Percentiles rank a stretch among this genome's conserved stretches.
Conservation (phyloP, 495 filamentous ascomycete species). For the Mytilinidion resinicola region DNA sequence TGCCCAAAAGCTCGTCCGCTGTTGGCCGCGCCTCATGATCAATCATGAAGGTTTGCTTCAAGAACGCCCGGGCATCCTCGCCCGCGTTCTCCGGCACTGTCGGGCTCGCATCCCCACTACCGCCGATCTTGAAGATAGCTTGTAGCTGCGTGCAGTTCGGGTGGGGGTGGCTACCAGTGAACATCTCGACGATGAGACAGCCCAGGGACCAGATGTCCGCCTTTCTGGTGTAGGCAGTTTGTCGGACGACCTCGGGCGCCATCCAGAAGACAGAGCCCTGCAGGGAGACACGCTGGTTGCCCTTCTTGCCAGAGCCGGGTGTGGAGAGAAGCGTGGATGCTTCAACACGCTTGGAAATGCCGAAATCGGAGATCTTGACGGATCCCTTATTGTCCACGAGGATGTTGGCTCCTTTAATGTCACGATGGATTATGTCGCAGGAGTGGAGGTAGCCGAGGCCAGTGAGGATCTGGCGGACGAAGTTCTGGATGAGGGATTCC, state of each 20-base stretch:
- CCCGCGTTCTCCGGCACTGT: conserved; percentile 85
- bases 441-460: conserved; percentile 95
- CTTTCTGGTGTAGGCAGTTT: conserved; percentile 96
- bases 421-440: conserved; percentile 93
- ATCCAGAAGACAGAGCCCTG: conserved; percentile 99
- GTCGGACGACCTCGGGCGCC: conserved; percentile 96
- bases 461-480: conserved; percentile 90
- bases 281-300: conserved; percentile 73
- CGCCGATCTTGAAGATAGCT: conserved; percentile 93
- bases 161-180: conserved; percentile 93
- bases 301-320: conserved; percentile 48
- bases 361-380: conserved; percentile 99
- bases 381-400: conserved; percentile 98
- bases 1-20: conserved; percentile 80
- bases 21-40: conserved; percentile 87
- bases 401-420: conserved; percentile 98
- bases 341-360: conserved; percentile 96
- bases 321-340: conserved; percentile 56
- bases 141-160: conserved; percentile 95
- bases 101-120: conserved; percentile 75
- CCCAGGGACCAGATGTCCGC: conserved; percentile 99
- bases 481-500: conserved; percentile 90
- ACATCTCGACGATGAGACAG: conserved; percentile 98
- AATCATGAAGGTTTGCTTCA: conserved; percentile 86
- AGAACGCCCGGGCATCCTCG: conserved; percentile 76